phyloP scores from a whole-genome alignment of 345 rosid genomes.

The Linum tenue region DNA sequence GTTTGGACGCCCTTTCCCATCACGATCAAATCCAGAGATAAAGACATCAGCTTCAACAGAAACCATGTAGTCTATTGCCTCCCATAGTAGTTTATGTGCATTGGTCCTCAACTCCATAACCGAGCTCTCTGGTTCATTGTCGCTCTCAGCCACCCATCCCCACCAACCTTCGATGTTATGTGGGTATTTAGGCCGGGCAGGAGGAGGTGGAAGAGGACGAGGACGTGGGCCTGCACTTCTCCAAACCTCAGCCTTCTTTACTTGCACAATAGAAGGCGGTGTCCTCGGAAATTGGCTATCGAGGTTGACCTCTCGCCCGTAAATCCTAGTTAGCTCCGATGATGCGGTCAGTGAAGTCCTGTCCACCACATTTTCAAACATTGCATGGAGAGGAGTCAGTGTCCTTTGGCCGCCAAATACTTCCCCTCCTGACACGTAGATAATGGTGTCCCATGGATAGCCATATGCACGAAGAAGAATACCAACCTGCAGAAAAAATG shows the following conservation, averaged over 20 bases:
- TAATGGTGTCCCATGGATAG: constrained; percentile 75
- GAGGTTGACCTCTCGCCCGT: constrained; percentile 73
- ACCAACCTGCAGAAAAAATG: constrained; percentile 62
- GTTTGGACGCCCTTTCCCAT: constrained; percentile 91
- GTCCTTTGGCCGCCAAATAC: constrained; percentile 94
- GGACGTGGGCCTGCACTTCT: constrained; percentile 70
- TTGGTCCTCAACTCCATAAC: constrained; percentile 92
- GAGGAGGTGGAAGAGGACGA: constrained; percentile 96
- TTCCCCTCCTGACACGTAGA: constrained; percentile 91
- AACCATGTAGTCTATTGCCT: constrained; percentile 77
- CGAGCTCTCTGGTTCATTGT: constrained; percentile 93
- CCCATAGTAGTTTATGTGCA: constrained; percentile 94
- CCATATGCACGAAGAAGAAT: constrained; percentile 93
- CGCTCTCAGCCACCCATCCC: constrained; percentile 99
- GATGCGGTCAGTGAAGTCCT: constrained; percentile 74
- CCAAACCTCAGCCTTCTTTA: constrained; percentile 50
- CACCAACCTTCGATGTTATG: constrained; percentile 97
- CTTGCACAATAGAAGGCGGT: constrained; percentile 45
- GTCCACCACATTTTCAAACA: constrained; percentile 88
- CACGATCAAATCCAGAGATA: constrained; percentile 77
- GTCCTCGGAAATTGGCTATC: constrained; percentile 30
- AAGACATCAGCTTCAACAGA: constrained; percentile 92
- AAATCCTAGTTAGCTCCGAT: constrained; percentile 84
- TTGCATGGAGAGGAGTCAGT: constrained; percentile 72
- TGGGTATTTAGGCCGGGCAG: constrained; percentile 73